Conservation (phyloP, 2,329 filamentous ascomycete species). For the Chrysosporium queenslandicum region DNA sequence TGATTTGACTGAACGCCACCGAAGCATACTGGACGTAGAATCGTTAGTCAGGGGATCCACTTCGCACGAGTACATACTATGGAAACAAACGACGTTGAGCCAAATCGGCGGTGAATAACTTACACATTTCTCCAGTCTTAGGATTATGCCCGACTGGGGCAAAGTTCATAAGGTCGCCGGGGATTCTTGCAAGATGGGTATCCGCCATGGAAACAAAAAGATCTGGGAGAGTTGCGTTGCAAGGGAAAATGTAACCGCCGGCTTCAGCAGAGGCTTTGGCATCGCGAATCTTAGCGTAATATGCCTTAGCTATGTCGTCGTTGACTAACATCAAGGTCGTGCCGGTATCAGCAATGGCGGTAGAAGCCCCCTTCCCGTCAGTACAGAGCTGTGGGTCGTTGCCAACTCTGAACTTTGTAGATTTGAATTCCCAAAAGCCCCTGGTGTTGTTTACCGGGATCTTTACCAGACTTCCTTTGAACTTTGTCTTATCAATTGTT, state of each 20-base stretch:
- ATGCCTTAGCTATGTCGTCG: constrained; percentile 46
- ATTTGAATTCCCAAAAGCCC: constrained; percentile 62
- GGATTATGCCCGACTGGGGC: constrained; percentile 41
- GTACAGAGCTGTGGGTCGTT: constrained; percentile 20
- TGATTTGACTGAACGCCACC: constrained; percentile 52
- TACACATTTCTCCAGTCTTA: constrained; percentile 31
- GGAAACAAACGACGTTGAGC: background rate
- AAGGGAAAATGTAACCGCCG: constrained; percentile 50
- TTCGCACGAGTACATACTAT: background rate
- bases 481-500: constrained; percentile 54
- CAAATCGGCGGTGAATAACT: constrained; percentile 19
- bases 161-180: constrained; percentile 49
- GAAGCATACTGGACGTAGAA: constrained; percentile 39
- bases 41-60: background rate
- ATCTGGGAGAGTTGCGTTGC: constrained; percentile 44
- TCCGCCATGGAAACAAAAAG: constrained; percentile 47
- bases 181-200: constrained; percentile 43
- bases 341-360: constrained; percentile 58
- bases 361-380: constrained; percentile 20
- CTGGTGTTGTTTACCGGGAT: constrained; percentile 50
- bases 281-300: constrained; percentile 48
- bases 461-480: constrained; percentile 53
- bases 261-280: constrained; percentile 38
- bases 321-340: constrained; percentile 57
- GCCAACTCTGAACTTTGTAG: constrained; percentile 48